These are phyloP conservation scores for Physcomitrium patens DNA, from an alignment of 225 moss, liverwort and hornwort species.

Conservation along the genomic window DNA sequence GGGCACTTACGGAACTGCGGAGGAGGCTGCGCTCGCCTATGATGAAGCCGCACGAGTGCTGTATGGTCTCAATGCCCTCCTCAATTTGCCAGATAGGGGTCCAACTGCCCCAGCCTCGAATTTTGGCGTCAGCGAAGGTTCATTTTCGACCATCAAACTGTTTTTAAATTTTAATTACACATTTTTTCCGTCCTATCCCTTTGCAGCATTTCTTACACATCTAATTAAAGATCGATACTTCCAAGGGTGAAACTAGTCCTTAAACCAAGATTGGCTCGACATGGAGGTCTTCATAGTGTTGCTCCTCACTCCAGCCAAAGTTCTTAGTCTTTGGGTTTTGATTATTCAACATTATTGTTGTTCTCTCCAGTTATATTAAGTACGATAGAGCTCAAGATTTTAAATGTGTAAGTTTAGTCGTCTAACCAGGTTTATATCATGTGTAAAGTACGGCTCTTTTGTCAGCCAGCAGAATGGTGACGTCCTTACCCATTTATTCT, in stretches of 20 bases:
- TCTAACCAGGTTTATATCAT: too few species aligned
- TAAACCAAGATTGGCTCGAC: not conserved
- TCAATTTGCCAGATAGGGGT: constrained; percentile 54
- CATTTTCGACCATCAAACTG: not conserved
- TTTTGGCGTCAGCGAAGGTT: constrained; percentile 38
- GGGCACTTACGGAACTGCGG: constrained; percentile 70
- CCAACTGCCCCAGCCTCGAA: constrained; percentile 27
- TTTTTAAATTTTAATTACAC: not conserved
- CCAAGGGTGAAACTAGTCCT: not conserved
- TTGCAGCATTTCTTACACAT: too few species aligned
- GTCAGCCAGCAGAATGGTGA: too few species aligned
- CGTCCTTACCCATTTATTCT: too few species aligned
- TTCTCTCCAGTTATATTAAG: too few species aligned
- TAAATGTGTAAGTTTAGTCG: too few species aligned
- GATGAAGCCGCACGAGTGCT: constrained; percentile 71
- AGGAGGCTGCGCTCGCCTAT: constrained; percentile 74
- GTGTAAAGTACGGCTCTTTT: too few species aligned
- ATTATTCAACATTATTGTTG: not conserved
- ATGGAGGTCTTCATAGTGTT: not conserved
- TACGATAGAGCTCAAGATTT: too few species aligned
- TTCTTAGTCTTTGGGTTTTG: not conserved
- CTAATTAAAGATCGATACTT: too few species aligned
- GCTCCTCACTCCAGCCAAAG: not conserved
- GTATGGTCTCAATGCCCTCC: constrained; percentile 63
- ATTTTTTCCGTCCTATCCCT: too few species aligned